These are phyloP conservation scores for Wallemia ichthyophaga DNA, from an alignment of 1,284 basidiomycete species.

Conservation along the genomic window DNA sequence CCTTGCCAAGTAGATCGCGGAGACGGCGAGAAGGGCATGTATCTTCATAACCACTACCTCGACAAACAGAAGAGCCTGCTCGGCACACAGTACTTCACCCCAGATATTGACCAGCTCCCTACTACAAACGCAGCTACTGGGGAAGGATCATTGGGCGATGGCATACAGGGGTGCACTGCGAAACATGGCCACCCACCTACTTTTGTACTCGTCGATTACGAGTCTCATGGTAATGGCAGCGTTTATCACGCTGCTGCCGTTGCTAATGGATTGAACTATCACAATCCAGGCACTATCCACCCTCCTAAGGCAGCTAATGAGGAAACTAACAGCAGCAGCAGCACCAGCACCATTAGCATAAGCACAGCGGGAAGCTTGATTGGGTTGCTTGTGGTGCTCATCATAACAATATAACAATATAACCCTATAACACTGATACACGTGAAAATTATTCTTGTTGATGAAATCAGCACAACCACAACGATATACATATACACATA, in stretches of 20 bases:
- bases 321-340: not conserved
- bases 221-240: not conserved
- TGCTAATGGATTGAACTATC: not conserved
- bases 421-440: no score
- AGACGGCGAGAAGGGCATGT: not conserved
- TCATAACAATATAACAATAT: no score
- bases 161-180: not conserved
- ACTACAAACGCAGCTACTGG: not conserved
- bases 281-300: not conserved
- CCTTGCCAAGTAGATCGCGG: not conserved
- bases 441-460: no score
- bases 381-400: no score
- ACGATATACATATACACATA: no score
- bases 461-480: no score
- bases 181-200: not conserved
- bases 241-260: not conserved
- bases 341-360: no score
- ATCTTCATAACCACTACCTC: not conserved
- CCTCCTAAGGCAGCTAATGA: not conserved
- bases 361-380: no score
- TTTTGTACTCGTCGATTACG: not conserved
- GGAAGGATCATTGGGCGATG: not conserved
- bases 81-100: not conserved
- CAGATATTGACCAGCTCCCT: not conserved
- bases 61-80: not conserved